Base-by-base conservation (phyloP, 805 yeast genomes). In the Starmerella gropengiesseri region DNA sequence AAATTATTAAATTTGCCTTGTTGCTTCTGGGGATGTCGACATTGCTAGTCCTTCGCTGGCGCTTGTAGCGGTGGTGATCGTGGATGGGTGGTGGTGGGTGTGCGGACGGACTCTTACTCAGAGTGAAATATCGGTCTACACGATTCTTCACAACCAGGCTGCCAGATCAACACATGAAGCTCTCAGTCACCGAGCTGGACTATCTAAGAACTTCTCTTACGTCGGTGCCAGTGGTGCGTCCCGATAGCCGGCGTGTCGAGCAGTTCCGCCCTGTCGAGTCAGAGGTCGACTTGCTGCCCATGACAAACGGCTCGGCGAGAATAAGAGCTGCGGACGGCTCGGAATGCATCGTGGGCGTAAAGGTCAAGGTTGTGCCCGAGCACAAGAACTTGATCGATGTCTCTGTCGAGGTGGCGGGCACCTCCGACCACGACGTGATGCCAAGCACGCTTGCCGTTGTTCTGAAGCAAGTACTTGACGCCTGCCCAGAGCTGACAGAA, bases 251-350 rank as follows among this genome's bases (percentile, higher is more conserved):
- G 54, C 63, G 68, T 7, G 67, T 67, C 12, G 66, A 70, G 45
- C 95, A 86, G 60, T 81, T 82, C 56, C 71, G 96, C 51, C 95
- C 96, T 0, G 62, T 91, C 36, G 93, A 85, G 56, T 82, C 94
- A 3, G 76, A 75, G 12, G 76, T 83, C 7, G 79, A 79, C 38
- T 81, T 89, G 54, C 67, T 91, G 46, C 91, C 94, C 0, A 74
- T 78, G 40, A 81, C 95, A 3, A 84, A 89, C 62, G 98, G 98
- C 12, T 86, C 96, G 2, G 81, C 96, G 0, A 72, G 94, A 63
- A 74, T 89, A 16, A 71, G 86, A 50, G 72, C 85, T 26, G 71
- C 81, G 37, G 97, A 89, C 60, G 97, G 98, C 18, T 75, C 85
- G 48, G 97, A 91, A 62, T 85, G 95, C 54, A 79, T 91, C 26